Conservation (phyloP, 768 basidiomycete genomes). For the Lactifluus hygrophoroides region DNA sequence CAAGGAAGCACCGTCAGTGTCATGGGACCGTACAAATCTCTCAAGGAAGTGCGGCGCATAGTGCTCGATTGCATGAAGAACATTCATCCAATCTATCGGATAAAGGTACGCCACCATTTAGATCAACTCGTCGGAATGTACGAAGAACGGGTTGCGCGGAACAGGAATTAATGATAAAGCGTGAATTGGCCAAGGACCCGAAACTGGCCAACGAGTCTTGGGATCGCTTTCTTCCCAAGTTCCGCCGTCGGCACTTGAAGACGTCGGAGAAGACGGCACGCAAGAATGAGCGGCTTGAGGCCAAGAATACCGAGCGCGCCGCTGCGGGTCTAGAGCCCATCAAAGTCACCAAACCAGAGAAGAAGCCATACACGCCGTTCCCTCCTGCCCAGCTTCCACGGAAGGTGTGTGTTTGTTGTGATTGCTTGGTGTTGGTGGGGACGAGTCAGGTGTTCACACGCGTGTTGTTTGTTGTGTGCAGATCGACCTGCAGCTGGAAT, state of each 20-base stretch:
- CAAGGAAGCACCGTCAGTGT: conserved; percentile 98
- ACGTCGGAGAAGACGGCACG: conserved; percentile 89
- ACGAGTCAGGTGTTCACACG: not conserved
- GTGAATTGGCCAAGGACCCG: conserved; percentile 96
- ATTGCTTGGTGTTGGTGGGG: not conserved
- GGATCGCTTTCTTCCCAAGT: conserved; percentile 96
- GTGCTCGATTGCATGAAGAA: conserved; percentile 99
- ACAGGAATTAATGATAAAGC: conserved; percentile 96
- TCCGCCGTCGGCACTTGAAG: conserved; percentile 86
- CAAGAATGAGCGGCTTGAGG: conserved; percentile 67
- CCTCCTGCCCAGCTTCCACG: conserved; percentile 90
- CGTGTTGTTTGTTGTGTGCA: conserved; percentile 24
- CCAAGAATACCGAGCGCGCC: conserved; percentile 54
- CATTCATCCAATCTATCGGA: conserved; percentile 97
- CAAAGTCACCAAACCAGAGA: conserved; percentile 42
- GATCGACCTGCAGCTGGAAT: conserved; percentile 91
- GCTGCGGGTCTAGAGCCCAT: conserved; percentile 54
- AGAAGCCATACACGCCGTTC: conserved; percentile 98
- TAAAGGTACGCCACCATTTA: conserved; percentile 54
- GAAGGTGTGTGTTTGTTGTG: conserved; percentile 46
- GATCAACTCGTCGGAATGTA: not conserved
- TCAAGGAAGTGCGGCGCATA: conserved; percentile 94
- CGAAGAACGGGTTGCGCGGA: not conserved
- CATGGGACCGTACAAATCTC: conserved; percentile 91
- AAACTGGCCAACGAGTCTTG: conserved; percentile 89